These are phyloP conservation scores for Austroboletus eburneus DNA, from an alignment of 768 basidiomycete species.

Conservation along the genomic window DNA sequence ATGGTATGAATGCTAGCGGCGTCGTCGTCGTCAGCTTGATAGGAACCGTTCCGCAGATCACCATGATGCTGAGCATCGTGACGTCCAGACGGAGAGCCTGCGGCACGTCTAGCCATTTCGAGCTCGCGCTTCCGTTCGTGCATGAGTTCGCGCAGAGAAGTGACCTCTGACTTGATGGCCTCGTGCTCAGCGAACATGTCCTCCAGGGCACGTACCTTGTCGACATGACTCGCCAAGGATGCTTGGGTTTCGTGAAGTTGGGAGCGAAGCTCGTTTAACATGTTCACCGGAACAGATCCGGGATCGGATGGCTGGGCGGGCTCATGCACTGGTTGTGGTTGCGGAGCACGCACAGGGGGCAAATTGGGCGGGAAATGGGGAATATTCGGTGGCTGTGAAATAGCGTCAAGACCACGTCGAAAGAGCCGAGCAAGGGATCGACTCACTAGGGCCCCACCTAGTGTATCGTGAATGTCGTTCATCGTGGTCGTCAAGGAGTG, in stretches of 20 bases:
- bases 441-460: conserved; percentile 78
- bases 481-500: conserved; percentile 72
- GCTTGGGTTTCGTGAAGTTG: conserved; percentile 84
- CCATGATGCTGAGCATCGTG: conserved; percentile 16
- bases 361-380: conserved; percentile 62
- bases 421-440: background rate
- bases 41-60: conserved; percentile 15
- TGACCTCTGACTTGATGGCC: conserved; percentile 72
- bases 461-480: conserved; percentile 87
- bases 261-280: conserved; percentile 63
- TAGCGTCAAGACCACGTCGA: conserved; percentile 2
- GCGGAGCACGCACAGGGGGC: conserved; percentile 57
- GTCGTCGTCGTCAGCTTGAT: conserved; percentile 63
- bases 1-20: conserved; percentile 68
- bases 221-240: conserved; percentile 71
- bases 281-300: conserved; percentile 21
- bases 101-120: conserved; percentile 25
- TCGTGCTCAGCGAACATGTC: conserved; percentile 82
- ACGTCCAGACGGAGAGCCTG: conserved; percentile 24
- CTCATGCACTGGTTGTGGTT: conserved; percentile 20
- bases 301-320: conserved; percentile 26
- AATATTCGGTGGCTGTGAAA: conserved; percentile 51
- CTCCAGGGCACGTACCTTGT: conserved; percentile 82
- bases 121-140: conserved; percentile 58
- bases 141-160: conserved; percentile 65